Conservation (phyloP, 495 filamentous ascomycete species). For the Ascodesmis nigricans region DNA sequence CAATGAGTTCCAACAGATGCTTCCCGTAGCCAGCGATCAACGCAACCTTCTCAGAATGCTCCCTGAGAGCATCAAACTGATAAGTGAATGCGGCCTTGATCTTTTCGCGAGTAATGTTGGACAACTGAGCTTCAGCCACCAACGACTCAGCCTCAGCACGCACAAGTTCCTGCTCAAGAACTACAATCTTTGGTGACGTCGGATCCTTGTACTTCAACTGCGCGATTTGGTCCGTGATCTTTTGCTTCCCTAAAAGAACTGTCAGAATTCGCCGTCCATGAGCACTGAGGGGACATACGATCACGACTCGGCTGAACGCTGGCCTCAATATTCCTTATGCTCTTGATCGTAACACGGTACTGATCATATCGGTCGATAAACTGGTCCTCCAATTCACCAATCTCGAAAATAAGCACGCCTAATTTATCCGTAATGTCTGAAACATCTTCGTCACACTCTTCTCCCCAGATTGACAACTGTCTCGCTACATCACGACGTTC, state of each 20-base stretch:
- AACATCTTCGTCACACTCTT: conserved; percentile 88
- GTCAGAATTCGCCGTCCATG: neutral
- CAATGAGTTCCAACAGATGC: conserved; percentile 82
- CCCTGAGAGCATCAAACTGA: conserved; percentile 90
- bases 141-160: conserved; percentile 95
- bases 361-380: conserved; percentile 98
- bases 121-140: conserved; percentile 90
- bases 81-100: conserved; percentile 95
- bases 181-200: conserved; percentile 87
- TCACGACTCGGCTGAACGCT: conserved; percentile 95
- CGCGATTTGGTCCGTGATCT: conserved; percentile 96
- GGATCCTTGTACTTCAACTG: conserved; percentile 99
- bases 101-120: conserved; percentile 98
- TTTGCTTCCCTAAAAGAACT: conserved; percentile 65
- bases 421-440: conserved; percentile 98
- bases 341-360: conserved; percentile 97
- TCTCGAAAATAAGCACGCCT: conserved; percentile 91
- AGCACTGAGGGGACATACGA: conserved; percentile 34
- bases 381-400: conserved; percentile 93
- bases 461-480: conserved; percentile 97
- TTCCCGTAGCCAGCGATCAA: conserved; percentile 96
- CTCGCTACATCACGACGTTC: conserved; percentile 97
- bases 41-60: conserved; percentile 96
- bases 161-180: conserved; percentile 94
- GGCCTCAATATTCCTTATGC: conserved; percentile 94